Percentiles rank a stretch among this genome's conserved stretches.
phyloP scores from a whole-genome alignment of 345 rosid species.

The Aquilaria malaccensis region DNA sequence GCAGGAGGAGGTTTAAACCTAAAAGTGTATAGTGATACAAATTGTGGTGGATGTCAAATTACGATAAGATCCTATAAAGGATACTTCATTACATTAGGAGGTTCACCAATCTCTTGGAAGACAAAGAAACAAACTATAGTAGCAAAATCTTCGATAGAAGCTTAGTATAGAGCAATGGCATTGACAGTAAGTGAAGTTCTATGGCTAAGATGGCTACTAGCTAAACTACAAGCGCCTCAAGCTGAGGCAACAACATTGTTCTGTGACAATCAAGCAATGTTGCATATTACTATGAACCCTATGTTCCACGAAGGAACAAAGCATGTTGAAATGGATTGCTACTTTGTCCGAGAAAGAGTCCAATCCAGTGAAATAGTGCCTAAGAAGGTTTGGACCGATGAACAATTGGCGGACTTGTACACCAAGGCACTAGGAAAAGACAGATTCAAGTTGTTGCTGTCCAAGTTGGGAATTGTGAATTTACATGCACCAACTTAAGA shows the following conservation, averaged over 20 bases:
- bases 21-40: too few species aligned
- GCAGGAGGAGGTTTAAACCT: too few species aligned
- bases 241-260: neutral
- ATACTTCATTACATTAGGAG: too few species aligned
- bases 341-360: neutral
- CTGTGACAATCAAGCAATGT: neutral
- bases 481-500: too few species aligned
- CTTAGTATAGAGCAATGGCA: too few species aligned
- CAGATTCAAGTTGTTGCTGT: neutral
- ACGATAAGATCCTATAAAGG: too few species aligned
- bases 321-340: neutral
- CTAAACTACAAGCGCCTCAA: neutral
- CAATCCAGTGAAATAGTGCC: neutral
- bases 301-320: neutral
- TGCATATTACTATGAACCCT: neutral
- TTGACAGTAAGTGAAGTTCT: too few species aligned
- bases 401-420: neutral
- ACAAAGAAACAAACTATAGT: too few species aligned
- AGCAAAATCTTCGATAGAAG: too few species aligned
- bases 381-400: neutral
- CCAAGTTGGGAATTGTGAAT: neutral
- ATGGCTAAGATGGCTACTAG: neutral
- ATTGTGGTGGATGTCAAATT: too few species aligned
- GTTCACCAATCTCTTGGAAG: too few species aligned
- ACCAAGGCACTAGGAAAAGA: neutral